A percentile compares a stretch with the other conserved stretches of the same genome.
Evolutionary conservation across 2,329 filamentous ascomycete genomes (phyloP).

Genomic region (Phyllosticta ampelicida): DNA sequence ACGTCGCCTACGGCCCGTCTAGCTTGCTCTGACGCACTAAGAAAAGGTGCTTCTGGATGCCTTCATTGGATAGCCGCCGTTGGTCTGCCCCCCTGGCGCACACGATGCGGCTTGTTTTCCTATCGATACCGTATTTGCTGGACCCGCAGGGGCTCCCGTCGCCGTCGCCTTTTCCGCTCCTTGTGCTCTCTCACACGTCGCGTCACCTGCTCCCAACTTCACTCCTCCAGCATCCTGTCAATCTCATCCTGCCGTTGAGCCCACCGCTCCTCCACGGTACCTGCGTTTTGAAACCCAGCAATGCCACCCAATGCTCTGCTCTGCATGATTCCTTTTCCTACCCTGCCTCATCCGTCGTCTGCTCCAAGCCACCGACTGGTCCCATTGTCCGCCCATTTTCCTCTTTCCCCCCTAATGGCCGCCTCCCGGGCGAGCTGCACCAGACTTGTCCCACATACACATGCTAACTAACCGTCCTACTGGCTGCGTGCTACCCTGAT

Average conservation of each 20-base stretch:
- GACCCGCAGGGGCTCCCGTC: neutral
- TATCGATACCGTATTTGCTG: neutral
- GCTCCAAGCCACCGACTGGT: neutral
- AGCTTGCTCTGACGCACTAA: neutral
- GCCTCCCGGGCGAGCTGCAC: neutral
- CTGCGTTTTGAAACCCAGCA: slow-evolving; percentile 1
- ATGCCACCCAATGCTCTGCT: slow-evolving; percentile 3
- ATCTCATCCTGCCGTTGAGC: neutral
- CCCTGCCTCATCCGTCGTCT: neutral
- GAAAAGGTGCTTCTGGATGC: neutral
- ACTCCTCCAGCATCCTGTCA: neutral
- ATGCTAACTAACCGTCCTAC: neutral
- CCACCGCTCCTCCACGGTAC: neutral
- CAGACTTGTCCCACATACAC: neutral
- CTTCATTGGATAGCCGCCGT: neutral
- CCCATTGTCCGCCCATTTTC: neutral
- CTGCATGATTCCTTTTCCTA: neutral
- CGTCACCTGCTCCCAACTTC: neutral
- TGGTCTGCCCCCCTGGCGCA: neutral
- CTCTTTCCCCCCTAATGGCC: neutral
- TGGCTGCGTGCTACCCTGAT: neutral
- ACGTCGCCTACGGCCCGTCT: neutral
- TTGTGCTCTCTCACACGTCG: neutral
- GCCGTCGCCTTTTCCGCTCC: neutral
- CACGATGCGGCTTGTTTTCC: neutral